phyloP scores from a whole-genome alignment of 1,284 basidiomycete genomes.

The Melanopsichium pennsylvanicum region DNA sequence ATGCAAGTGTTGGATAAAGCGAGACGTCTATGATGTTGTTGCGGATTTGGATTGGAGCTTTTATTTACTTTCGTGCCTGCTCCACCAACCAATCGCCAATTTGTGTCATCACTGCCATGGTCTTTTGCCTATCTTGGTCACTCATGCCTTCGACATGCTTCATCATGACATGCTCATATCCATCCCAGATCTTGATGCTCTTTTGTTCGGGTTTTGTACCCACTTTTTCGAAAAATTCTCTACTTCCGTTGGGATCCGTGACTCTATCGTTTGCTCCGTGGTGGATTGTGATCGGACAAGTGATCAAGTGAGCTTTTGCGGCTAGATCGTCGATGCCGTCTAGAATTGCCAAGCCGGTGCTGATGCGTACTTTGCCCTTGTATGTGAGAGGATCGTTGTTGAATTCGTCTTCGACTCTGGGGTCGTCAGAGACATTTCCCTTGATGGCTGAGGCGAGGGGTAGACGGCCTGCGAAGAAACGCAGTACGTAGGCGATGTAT shows the following conservation, averaged over 20 bases:
- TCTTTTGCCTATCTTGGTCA: constrained; percentile 47
- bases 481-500: constrained; percentile 64
- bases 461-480: constrained; percentile 67
- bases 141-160: constrained; percentile 63
- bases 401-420: constrained; percentile 64
- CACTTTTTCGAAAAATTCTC: constrained; percentile 67
- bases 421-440: constrained; percentile 70
- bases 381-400: constrained; percentile 68
- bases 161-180: constrained; percentile 69
- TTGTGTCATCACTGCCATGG: constrained; percentile 46
- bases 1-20: too few relatives aligned
- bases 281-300: constrained; percentile 68
- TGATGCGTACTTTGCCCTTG: constrained; percentile 68
- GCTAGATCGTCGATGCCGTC: constrained; percentile 66
- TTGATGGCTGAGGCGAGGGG: constrained; percentile 68
- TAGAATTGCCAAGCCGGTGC: constrained; percentile 68
- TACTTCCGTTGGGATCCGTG: constrained; percentile 67
- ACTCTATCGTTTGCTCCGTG: constrained; percentile 69
- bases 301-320: constrained; percentile 64
- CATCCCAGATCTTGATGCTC: constrained; percentile 68
- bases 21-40: too few relatives aligned
- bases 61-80: constrained; percentile 32
- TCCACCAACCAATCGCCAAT: constrained; percentile 49
- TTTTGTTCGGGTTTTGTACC: constrained; percentile 65
- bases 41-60: too few relatives aligned